Conservation (phyloP, 2,329 filamentous ascomycete genomes). For the Nigrospora oryzae region DNA sequence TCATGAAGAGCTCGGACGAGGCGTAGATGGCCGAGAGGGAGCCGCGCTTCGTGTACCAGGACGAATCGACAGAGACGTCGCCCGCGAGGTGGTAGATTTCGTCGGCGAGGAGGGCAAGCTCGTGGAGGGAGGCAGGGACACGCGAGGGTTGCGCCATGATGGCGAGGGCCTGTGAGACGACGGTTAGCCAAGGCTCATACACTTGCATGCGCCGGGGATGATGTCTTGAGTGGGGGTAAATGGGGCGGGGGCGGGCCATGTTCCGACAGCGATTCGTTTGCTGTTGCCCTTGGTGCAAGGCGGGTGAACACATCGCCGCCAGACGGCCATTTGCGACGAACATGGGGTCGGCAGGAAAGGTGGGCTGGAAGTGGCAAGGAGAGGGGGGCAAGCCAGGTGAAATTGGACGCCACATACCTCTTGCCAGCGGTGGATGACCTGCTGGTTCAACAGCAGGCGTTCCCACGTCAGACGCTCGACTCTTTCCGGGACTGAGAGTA, state of each 20-base stretch:
- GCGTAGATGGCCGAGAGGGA: constrained; percentile 54
- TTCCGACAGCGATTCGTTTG: too few species aligned
- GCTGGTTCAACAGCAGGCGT: constrained; percentile 64
- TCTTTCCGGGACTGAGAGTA: constrained; percentile 47
- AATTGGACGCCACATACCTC: constrained; percentile 51
- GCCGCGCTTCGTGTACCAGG: constrained; percentile 70
- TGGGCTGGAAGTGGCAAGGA: too few species aligned
- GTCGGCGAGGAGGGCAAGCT: constrained; percentile 76
- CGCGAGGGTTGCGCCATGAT: constrained; percentile 82
- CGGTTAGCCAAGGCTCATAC: not conserved
- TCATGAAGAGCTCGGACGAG: constrained; percentile 86
- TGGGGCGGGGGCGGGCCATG: too few species aligned
- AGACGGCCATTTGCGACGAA: too few species aligned
- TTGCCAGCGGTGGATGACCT: constrained; percentile 73
- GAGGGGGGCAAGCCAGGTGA: not conserved
- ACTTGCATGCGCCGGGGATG: too few species aligned
- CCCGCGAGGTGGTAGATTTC: constrained; percentile 87
- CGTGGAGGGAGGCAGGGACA: constrained; percentile 65
- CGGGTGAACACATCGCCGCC: too few species aligned
- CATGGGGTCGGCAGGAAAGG: too few species aligned
- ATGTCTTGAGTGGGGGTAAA: not conserved
- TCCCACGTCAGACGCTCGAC: constrained; percentile 68
- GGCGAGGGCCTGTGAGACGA: constrained; percentile 60
- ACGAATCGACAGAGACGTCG: constrained; percentile 71
- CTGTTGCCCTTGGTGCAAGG: too few species aligned